A percentile compares a stretch with the other conserved stretches of the same genome.
These are phyloP conservation scores for Cyclotella baltica DNA, from an alignment of 108 stramenopile species.

Conservation along the genomic window DNA sequence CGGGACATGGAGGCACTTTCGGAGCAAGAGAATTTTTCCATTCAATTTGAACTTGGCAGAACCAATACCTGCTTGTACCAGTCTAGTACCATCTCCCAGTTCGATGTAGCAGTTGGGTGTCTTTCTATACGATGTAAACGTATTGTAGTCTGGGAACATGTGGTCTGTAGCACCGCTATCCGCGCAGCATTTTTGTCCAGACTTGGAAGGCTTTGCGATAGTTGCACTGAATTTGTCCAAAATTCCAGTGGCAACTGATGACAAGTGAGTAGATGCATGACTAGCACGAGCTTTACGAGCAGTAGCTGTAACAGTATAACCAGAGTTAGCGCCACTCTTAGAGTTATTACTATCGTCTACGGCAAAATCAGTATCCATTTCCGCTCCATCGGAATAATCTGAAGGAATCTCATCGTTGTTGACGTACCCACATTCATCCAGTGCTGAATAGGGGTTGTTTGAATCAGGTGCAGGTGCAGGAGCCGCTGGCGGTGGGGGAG, in stretches of 20 bases:
- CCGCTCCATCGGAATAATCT: background rate
- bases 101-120: background rate
- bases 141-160: conserved; percentile 17
- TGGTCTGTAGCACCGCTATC: conserved; percentile 23
- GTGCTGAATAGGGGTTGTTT: background rate
- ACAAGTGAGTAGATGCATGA: background rate
- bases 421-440: background rate
- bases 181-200: background rate
- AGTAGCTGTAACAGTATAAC: background rate
- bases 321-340: background rate
- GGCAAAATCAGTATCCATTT: background rate
- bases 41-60: conserved; percentile 11
- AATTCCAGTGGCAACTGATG: background rate
- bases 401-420: conserved; percentile 5
- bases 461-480: background rate
- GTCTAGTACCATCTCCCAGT: conserved; percentile 7
- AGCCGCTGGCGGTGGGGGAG: background rate
- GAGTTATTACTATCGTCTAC: background rate
- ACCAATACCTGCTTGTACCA: background rate
- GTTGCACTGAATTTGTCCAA: background rate
- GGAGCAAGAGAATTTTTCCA: conserved; percentile 12
- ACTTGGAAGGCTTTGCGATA: background rate
- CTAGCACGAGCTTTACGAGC: background rate
- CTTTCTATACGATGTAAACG: conserved; percentile 18
- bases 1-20: conserved; percentile 28